These are phyloP conservation scores for Phytophthora podocarpi DNA, from an alignment of 352 stramenopile species.

Conservation along the genomic window DNA sequence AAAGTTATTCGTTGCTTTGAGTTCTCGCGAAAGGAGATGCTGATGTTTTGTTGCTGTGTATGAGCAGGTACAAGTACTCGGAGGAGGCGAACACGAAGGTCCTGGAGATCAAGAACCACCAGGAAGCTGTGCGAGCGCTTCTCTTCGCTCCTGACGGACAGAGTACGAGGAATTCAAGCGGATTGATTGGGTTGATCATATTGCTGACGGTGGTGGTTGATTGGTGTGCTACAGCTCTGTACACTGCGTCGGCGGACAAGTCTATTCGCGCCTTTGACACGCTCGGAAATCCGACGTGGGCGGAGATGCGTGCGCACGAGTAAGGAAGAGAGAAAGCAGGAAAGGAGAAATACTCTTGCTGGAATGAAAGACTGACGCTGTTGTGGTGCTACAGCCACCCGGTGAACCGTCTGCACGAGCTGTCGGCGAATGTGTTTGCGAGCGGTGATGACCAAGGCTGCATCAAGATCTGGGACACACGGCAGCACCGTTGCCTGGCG, in stretches of 20 bases:
- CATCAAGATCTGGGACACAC: conserved; percentile 90
- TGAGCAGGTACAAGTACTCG: conserved; percentile 78
- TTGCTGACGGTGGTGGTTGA: conserved; percentile 12
- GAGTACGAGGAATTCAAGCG: conserved; percentile 41
- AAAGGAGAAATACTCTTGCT: not conserved
- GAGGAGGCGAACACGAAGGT: conserved; percentile 73
- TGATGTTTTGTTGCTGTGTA: conserved; percentile 5
- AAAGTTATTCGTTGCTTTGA: not conserved
- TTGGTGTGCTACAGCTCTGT: conserved; percentile 54
- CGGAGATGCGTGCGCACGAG: conserved; percentile 82
- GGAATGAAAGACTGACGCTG: not conserved
- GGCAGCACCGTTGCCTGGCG: conserved; percentile 82
- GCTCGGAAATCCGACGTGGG: conserved; percentile 76
- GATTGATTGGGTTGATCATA: not conserved
- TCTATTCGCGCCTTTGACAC: conserved; percentile 87
- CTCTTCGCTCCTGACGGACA: conserved; percentile 82
- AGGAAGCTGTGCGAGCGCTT: conserved; percentile 70
- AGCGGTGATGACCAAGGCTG: conserved; percentile 84
- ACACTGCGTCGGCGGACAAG: conserved; percentile 76
- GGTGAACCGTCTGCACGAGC: conserved; percentile 76
- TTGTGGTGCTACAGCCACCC: conserved; percentile 43
- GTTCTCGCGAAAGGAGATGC: not conserved
- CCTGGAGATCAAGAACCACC: conserved; percentile 77
- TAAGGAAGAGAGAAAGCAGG: conserved; percentile 38
- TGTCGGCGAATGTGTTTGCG: conserved; percentile 73